Conservation (phyloP, 1,284 basidiomycete genomes). For the Austropuccinia psidii region DNA sequence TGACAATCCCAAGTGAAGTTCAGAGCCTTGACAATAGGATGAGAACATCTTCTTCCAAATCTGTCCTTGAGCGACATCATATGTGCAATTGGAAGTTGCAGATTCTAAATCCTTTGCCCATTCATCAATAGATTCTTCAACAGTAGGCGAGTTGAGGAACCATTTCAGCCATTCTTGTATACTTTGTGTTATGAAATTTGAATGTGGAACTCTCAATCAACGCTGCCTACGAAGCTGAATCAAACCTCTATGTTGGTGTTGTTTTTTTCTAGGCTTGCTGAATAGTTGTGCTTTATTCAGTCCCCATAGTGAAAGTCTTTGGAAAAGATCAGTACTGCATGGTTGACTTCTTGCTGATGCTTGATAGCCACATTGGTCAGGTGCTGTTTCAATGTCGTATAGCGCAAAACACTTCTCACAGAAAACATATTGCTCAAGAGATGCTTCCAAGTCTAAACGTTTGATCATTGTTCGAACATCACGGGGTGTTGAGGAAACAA, state of each 20-base stretch:
- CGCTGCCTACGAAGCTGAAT: too few species aligned
- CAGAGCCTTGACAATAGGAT: too few species aligned
- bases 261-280: not conserved
- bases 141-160: not conserved
- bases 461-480: not conserved
- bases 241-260: too few species aligned
- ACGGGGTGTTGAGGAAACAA: not conserved
- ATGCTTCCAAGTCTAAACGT: not conserved
- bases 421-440: not conserved
- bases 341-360: not conserved
- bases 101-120: too few species aligned
- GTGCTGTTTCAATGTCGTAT: not conserved
- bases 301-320: not conserved
- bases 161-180: not conserved
- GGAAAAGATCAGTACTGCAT: not conserved
- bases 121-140: slow-evolving; percentile 17
- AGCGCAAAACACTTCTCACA: not conserved
- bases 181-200: not conserved
- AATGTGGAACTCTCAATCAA: too few species aligned
- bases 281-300: not conserved
- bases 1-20: not conserved
- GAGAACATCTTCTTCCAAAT: too few species aligned
- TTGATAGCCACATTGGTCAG: not conserved
- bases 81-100: not conserved
- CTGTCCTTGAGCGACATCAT: not conserved